Evolutionary conservation across 106 monocot genomes (phyloP).

Genomic region (Triglochin maritima): DNA sequence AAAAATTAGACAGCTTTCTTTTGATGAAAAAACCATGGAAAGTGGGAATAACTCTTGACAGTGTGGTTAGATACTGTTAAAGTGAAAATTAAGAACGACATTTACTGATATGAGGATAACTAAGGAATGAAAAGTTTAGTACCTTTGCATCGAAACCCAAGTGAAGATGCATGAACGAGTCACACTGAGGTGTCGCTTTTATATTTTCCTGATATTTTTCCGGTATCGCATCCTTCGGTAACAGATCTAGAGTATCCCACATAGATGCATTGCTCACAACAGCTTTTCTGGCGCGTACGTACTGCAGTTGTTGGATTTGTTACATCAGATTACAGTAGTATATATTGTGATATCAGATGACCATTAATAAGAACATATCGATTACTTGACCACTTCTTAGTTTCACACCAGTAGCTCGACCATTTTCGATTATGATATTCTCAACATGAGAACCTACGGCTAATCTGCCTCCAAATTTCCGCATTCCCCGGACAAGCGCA

Average conservation of each 20-base stretch:
- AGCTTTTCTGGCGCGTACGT: slow-evolving; percentile 77
- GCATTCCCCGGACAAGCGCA: slow-evolving; percentile 69
- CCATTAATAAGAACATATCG: background rate
- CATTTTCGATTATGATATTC: slow-evolving; percentile 73
- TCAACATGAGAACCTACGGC: slow-evolving; percentile 68
- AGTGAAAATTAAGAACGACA: no score
- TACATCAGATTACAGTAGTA: background rate
- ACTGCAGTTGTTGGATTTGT: slow-evolving; percentile 25
- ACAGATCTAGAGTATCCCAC: slow-evolving; percentile 82
- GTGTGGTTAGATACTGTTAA: no score
- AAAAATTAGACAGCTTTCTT: no score
- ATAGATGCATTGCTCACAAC: slow-evolving; percentile 98
- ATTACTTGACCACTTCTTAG: slow-evolving; percentile 76
- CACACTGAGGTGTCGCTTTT: slow-evolving; percentile 69
- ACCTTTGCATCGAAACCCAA: slow-evolving; percentile 87
- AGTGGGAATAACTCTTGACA: no score
- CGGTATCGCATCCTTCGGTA: slow-evolving; percentile 45
- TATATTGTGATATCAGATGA: background rate
- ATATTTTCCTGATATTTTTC: slow-evolving; percentile 48
- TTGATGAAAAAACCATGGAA: no score
- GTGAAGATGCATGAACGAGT: slow-evolving; percentile 98
- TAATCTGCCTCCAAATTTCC: slow-evolving; percentile 86
- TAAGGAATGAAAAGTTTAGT: background rate
- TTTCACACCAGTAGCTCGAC: slow-evolving; percentile 71
- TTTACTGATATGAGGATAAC: background rate